phyloP scores from a whole-genome alignment of 2,329 filamentous ascomycete genomes.

The Nemania abortiva region DNA sequence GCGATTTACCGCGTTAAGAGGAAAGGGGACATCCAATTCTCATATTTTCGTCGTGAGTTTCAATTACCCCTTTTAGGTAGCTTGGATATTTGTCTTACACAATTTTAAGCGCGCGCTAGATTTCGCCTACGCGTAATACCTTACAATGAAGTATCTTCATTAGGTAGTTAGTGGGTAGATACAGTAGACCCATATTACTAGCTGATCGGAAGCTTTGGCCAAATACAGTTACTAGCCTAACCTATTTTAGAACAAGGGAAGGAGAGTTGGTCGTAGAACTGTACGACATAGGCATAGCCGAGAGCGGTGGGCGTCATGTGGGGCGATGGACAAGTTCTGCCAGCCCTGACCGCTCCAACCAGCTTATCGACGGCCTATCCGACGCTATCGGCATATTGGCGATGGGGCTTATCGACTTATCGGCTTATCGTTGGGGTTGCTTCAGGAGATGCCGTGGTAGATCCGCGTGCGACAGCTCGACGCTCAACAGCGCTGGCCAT shows the following conservation, averaged over 20 bases:
- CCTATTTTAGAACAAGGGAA: too few species aligned
- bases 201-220: not conserved
- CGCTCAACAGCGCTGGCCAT: constrained; percentile 38
- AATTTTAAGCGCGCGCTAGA: too few species aligned
- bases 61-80: too few species aligned
- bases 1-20: too few species aligned
- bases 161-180: too few species aligned
- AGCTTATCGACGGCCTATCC: constrained; percentile 19
- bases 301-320: constrained; percentile 13
- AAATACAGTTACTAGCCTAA: not conserved
- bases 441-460: constrained; percentile 35
- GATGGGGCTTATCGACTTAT: constrained; percentile 20
- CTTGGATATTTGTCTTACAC: too few species aligned
- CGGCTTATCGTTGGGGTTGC: constrained; percentile 29
- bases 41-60: too few species aligned
- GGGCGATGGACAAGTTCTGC: constrained; percentile 11
- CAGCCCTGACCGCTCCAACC: constrained; percentile 15
- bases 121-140: too few species aligned
- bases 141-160: too few species aligned
- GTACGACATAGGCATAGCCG: constrained; percentile 13
- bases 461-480: constrained; percentile 46
- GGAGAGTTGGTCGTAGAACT: too few species aligned
- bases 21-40: too few species aligned
- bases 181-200: too few species aligned
- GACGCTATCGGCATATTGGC: constrained; percentile 20